Percentiles rank a stretch among this genome's conserved stretches.
These are phyloP conservation scores for Peronospora belbahrii DNA, from an alignment of 352 stramenopile genomes.

Conservation along the genomic window DNA sequence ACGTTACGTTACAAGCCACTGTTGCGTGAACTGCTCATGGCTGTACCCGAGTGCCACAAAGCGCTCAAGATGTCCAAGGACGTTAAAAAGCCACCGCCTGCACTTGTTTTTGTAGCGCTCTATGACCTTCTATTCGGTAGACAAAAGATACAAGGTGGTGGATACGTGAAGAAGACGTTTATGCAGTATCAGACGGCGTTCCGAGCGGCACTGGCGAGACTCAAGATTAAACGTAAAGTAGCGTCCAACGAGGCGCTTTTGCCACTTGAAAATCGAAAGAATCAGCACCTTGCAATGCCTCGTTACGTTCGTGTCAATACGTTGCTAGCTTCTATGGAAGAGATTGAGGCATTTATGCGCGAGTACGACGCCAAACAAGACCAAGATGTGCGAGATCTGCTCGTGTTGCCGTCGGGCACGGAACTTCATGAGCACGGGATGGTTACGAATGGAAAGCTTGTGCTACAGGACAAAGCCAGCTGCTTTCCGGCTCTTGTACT, in stretches of 20 bases:
- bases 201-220: constrained; percentile 56
- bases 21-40: constrained; percentile 54
- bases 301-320: constrained; percentile 94
- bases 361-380: constrained; percentile 66
- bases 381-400: constrained; percentile 82
- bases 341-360: constrained; percentile 38
- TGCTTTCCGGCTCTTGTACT: constrained; percentile 96
- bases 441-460: constrained; percentile 78
- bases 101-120: constrained; percentile 74
- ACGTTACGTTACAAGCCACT: constrained; percentile 84
- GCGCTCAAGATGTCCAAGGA: constrained; percentile 51
- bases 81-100: constrained; percentile 25
- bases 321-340: constrained; percentile 46
- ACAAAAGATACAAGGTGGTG: constrained; percentile 81
- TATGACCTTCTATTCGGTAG: constrained; percentile 85
- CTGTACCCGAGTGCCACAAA: constrained; percentile 63
- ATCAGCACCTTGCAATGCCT: constrained; percentile 54
- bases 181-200: constrained; percentile 69
- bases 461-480: constrained; percentile 96
- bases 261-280: constrained; percentile 70
- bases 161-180: constrained; percentile 83
- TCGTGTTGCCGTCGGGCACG: constrained; percentile 87
- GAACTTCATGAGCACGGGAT: constrained; percentile 82
- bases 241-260: constrained; percentile 70
- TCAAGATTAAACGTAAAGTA: constrained; percentile 81